Conservation (phyloP, 306 rosid species). For the Astragalus membranaceus region DNA sequence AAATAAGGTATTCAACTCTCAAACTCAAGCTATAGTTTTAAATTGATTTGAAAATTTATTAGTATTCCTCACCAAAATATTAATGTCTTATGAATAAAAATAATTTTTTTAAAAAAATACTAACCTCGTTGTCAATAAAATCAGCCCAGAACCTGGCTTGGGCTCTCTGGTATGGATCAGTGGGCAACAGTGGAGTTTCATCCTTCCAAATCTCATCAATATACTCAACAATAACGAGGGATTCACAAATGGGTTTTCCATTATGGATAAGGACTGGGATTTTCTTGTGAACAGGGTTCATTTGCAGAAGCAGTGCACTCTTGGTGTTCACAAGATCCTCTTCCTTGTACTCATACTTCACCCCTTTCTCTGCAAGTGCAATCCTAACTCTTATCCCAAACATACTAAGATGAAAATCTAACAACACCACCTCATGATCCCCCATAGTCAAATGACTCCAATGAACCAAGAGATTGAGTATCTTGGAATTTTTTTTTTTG, state of each 20-base stretch:
- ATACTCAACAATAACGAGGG: slow-evolving; percentile 18
- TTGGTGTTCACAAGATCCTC: slow-evolving; percentile 21
- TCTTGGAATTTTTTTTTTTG: not conserved
- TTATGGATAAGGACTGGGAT: slow-evolving; percentile 31
- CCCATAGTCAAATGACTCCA: not conserved
- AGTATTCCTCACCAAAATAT: not conserved
- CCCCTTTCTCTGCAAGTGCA: slow-evolving; percentile 20
- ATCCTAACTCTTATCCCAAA: slow-evolving; percentile 17
- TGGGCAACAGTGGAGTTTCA: slow-evolving; percentile 15
- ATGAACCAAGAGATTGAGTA: not conserved
- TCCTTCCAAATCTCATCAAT: slow-evolving; percentile 42
- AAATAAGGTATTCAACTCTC: not conserved
- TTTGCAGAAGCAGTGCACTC: slow-evolving; percentile 8
- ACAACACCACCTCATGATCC: slow-evolving; percentile 14
- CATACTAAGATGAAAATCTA: slow-evolving; percentile 11
- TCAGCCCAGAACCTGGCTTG: slow-evolving; percentile 40
- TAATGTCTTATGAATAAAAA: not conserved
- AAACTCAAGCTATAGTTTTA: not conserved
- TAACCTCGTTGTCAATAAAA: slow-evolving; percentile 35
- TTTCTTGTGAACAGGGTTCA: slow-evolving; percentile 24
- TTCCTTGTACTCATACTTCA: slow-evolving; percentile 7
- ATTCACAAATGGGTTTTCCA: slow-evolving; percentile 21
- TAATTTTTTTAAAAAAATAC: not conserved
- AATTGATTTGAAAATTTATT: not conserved
- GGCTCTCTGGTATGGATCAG: slow-evolving; percentile 25